A percentile compares a stretch with the other conserved stretches of the same genome.
Conservation (phyloP, 805 yeast species). For the Kregervanrija fluxuum region DNA sequence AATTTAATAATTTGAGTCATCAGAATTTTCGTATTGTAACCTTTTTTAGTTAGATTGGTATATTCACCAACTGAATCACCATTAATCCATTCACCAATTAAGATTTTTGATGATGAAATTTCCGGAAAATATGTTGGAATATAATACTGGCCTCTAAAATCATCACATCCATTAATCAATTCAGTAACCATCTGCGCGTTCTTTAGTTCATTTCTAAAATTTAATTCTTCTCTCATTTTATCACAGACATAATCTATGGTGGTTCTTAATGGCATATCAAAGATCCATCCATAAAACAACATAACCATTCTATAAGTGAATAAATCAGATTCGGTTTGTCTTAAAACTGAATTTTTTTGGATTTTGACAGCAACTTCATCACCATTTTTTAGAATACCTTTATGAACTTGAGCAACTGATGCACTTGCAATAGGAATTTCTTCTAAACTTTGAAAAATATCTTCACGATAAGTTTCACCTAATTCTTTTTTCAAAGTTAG, state of each 20-base stretch:
- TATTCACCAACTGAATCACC: slow-evolving; percentile 52
- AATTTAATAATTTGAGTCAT: slow-evolving; percentile 44
- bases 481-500: slow-evolving; percentile 31
- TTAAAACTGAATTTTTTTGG: slow-evolving; percentile 54
- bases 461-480: slow-evolving; percentile 35
- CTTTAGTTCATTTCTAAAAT: slow-evolving; percentile 48
- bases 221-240: slow-evolving; percentile 52
- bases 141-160: slow-evolving; percentile 35
- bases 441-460: slow-evolving; percentile 39
- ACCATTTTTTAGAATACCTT: slow-evolving; percentile 39
- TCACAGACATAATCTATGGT: slow-evolving; percentile 51
- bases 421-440: slow-evolving; percentile 67
- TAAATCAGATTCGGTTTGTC: slow-evolving; percentile 57
- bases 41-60: slow-evolving; percentile 32
- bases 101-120: slow-evolving; percentile 40
- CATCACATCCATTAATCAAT: slow-evolving; percentile 35
- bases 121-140: slow-evolving; percentile 48
- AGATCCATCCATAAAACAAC: slow-evolving; percentile 46
- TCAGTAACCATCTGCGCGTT: slow-evolving; percentile 40
- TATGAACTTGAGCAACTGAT: slow-evolving; percentile 65
- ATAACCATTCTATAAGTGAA: slow-evolving; percentile 47
- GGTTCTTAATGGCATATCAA: slow-evolving; percentile 56
- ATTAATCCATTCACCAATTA: slow-evolving; percentile 72
- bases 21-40: slow-evolving; percentile 33
- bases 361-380: slow-evolving; percentile 57